Evolutionary conservation across 2,329 filamentous ascomycete genomes (phyloP), one percentile per base, ranked within the genome.

Genomic region (Coleophoma crateriformis): DNA sequence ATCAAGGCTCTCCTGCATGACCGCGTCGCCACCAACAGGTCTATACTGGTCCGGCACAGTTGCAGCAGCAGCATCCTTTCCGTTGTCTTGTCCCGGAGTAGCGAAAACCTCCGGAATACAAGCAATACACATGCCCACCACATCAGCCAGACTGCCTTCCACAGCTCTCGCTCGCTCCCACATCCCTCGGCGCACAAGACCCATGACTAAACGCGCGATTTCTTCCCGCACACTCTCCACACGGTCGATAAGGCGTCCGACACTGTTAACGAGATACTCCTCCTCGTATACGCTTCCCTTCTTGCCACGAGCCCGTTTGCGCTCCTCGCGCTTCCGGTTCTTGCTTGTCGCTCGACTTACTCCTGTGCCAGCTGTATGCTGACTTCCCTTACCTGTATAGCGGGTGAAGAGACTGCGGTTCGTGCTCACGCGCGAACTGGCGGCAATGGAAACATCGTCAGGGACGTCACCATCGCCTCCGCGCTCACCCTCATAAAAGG

Each of bases 211-310:
- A 14, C 84, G 71, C 62, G 82, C 78, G 0, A 89, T 81, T 65
- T 99, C 94, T 1, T 80, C 76, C 46, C 83, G 78, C 3, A 85
- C 78, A 19, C 75, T 75, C 66, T 91, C 90, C 19, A 96, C 82
- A 34, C 91, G 78, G 66, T 95, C 90, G 13, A 96, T 81, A 33
- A 99, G 76, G 20, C 94, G 77, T 12, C 85, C 81, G 34, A 97
- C 84, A 58, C 86, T 92, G 66, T 91, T 94, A 51, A 96, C 85
- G 5, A 99, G 79, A 67, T 99, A 99, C 68, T 97, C 94, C 64
- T 97, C 92, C 68, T 99, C 94, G 67, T 99, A 99, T 5, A 99
- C 88, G 14, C 89, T 96, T 11, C 94, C 94, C 74, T 97, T 97
- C 67, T 96, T 92, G 20, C 94, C 94, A 7, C 90, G 77, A 0